Conservation (phyloP, 1,284 basidiomycete genomes). For the Ustilago crameri region DNA sequence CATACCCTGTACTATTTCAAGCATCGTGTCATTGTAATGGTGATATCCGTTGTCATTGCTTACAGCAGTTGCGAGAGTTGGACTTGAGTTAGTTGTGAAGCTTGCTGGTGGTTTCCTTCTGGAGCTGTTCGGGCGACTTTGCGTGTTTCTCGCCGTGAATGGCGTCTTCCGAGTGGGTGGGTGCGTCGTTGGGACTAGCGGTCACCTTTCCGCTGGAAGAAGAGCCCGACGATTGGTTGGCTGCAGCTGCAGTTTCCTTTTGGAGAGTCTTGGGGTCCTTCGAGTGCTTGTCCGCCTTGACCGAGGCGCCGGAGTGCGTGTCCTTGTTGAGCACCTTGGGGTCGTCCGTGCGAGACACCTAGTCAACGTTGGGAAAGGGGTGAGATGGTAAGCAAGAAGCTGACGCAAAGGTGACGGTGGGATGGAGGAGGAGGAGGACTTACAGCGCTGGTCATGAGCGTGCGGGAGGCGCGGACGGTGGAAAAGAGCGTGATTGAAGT, state of each 20-base stretch:
- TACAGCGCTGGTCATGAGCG: constrained; percentile 32
- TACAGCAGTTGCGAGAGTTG: too few relatives aligned
- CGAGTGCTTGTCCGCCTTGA: constrained; percentile 49
- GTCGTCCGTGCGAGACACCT: constrained; percentile 43
- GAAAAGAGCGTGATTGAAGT: constrained; percentile 17
- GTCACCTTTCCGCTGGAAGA: not conserved
- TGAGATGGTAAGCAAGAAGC: not conserved
- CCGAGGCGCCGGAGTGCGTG: constrained; percentile 46
- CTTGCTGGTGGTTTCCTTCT: constrained; percentile 47
- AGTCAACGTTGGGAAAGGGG: not conserved
- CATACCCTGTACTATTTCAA: not conserved
- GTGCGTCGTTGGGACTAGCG: constrained; percentile 11
- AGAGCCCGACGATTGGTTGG: constrained; percentile 10
- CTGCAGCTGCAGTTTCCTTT: constrained; percentile 28
- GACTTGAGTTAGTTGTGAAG: constrained; percentile 8
- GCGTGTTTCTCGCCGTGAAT: constrained; percentile 52
- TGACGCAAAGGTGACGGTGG: too few relatives aligned
- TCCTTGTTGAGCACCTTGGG: constrained; percentile 35
- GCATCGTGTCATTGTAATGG: not conserved
- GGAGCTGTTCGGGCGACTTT: constrained; percentile 46
- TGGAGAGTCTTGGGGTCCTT: constrained; percentile 52
- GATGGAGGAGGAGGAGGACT: constrained; percentile 3
- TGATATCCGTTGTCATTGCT: too few relatives aligned
- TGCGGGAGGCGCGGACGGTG: constrained; percentile 16
- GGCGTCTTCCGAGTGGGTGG: constrained; percentile 51